Percentiles rank a stretch among this genome's conserved stretches.
These are phyloP conservation scores for Vaucheria bursata DNA, from an alignment of 352 stramenopile species.

Conservation along the genomic window DNA sequence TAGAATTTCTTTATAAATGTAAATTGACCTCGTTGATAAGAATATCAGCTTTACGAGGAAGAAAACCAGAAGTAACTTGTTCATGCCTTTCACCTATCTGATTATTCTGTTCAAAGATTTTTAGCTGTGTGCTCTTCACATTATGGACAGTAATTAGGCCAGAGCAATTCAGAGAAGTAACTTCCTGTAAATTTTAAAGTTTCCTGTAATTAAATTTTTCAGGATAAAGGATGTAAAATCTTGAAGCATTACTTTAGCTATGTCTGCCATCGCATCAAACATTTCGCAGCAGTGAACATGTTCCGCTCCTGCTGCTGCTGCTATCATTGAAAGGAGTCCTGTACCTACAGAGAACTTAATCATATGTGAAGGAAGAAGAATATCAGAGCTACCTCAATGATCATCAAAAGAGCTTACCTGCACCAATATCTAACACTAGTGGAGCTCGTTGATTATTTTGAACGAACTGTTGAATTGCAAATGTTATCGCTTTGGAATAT, in stretches of 20 bases:
- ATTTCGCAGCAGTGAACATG: slow-evolving; percentile 2
- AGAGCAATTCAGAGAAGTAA: background rate
- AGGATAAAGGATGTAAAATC: no score
- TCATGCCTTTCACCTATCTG: background rate
- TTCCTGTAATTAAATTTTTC: no score
- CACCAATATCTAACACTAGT: background rate
- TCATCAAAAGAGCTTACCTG: background rate
- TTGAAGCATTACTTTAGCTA: background rate
- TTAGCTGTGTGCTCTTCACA: background rate
- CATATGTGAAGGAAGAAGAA: background rate
- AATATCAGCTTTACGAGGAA: background rate
- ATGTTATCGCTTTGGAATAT: background rate
- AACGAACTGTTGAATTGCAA: background rate
- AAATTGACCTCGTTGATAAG: background rate
- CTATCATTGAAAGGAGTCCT: background rate
- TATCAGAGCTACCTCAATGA: background rate
- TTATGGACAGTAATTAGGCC: background rate
- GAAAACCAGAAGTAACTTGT: background rate
- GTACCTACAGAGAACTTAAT: background rate
- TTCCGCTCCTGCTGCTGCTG: background rate
- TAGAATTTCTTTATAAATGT: background rate
- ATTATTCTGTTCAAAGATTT: background rate
- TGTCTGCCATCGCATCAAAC: background rate
- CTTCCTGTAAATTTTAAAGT: background rate
- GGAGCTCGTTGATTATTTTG: background rate